Conservation (phyloP, 139 green algal species). For the Chlorella ohadii region DNA sequence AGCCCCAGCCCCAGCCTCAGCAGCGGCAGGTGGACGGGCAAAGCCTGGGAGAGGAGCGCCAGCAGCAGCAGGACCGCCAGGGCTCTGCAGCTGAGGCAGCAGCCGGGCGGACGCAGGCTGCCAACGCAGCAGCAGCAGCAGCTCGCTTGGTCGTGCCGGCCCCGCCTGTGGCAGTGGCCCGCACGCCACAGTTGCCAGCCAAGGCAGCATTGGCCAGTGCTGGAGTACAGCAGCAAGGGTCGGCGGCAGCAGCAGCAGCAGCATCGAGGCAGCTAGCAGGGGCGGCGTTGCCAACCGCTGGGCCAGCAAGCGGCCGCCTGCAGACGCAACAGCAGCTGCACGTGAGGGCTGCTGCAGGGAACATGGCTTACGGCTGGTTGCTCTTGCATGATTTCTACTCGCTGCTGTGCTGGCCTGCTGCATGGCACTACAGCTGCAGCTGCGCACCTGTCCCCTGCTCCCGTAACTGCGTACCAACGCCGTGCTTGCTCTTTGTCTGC, state of each 20-base stretch:
- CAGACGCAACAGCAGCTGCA: slow-evolving; percentile 34
- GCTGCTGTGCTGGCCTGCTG: too few relatives aligned
- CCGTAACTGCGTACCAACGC: too few relatives aligned
- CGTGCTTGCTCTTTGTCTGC: too few relatives aligned
- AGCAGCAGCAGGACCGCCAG: neutral
- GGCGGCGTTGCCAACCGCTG: neutral
- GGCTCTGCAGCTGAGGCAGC: neutral
- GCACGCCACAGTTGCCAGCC: neutral
- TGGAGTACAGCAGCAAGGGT: neutral
- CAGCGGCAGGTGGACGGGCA: neutral
- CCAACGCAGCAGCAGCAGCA: neutral
- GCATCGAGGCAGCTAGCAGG: neutral
- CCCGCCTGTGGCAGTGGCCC: neutral
- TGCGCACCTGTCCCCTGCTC: too few relatives aligned
- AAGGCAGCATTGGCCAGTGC: neutral
- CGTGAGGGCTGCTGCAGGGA: neutral
- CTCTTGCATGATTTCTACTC: too few relatives aligned
- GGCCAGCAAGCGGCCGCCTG: neutral
- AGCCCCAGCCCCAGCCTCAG: neutral
- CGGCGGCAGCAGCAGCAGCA: neutral
- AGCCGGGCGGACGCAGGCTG: neutral
- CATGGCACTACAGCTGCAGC: neutral
- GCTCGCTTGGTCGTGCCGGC: neutral
- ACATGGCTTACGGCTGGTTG: too few relatives aligned
- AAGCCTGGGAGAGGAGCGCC: neutral